These are phyloP conservation scores for Skeletonema potamos DNA, from an alignment of 108 stramenopile species.

Conservation along the genomic window DNA sequence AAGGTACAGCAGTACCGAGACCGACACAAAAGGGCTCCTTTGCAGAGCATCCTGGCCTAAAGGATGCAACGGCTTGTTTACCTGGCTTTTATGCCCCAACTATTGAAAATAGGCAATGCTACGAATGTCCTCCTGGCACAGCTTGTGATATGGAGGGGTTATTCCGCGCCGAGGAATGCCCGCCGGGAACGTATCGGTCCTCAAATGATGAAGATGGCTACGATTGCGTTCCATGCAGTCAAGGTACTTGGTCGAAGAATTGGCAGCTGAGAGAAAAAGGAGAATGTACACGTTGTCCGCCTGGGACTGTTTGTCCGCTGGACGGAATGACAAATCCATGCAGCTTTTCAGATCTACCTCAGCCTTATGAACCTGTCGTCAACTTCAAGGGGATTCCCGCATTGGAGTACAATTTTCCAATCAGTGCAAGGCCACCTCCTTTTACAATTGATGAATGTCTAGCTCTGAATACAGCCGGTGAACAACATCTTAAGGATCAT, in stretches of 20 bases:
- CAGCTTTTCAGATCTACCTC: conserved; percentile 65
- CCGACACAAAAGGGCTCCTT: conserved; percentile 75
- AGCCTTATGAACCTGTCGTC: conserved; percentile 75
- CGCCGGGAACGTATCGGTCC: conserved; percentile 41
- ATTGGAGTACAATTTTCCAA: conserved; percentile 57
- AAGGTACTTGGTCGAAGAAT: conserved; percentile 89
- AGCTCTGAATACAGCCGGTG: conserved; percentile 48
- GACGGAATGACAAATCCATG: conserved; percentile 84
- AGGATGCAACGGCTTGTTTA: conserved; percentile 62
- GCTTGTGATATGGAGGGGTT: conserved; percentile 35
- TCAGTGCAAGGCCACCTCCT: conserved; percentile 50
- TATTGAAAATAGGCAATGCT: conserved; percentile 54
- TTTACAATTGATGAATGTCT: conserved; percentile 77
- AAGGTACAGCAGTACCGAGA: conserved; percentile 75
- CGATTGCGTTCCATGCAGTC: conserved; percentile 83
- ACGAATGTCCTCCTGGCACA: conserved; percentile 40
- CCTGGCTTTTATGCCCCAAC: conserved; percentile 81
- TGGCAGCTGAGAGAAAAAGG: conserved; percentile 82
- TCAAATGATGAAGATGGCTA: conserved; percentile 15
- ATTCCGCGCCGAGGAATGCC: conserved; percentile 40
- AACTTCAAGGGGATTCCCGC: conserved; percentile 63
- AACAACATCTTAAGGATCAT: conserved; percentile 17
- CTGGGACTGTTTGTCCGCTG: conserved; percentile 74
- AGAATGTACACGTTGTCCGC: conserved; percentile 76
- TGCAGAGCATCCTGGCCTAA: conserved; percentile 69